Evolutionary conservation across 2,329 filamentous ascomycete species (phyloP).

Genomic region (Geoglossum cookeanum): DNA sequence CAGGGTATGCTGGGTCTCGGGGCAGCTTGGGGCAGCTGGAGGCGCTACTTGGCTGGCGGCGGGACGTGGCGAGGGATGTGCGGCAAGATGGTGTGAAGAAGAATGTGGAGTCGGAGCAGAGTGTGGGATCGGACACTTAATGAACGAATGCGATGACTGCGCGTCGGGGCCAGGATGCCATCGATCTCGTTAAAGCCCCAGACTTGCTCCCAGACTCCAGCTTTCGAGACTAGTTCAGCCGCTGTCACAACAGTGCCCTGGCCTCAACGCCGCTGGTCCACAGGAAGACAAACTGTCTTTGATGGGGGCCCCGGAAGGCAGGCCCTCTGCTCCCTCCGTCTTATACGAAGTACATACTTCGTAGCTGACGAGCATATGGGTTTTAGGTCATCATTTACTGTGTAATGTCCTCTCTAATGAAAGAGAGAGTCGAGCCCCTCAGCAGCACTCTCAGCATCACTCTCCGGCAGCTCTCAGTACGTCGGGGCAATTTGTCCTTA

Average conservation of each 20-base stretch:
- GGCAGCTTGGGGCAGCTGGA: neutral
- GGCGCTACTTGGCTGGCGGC: conserved; percentile 2
- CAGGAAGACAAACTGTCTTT: neutral
- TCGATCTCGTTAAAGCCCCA: neutral
- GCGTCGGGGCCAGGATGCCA: neutral
- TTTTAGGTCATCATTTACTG: neutral
- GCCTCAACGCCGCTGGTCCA: neutral
- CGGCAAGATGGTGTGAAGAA: conserved; percentile 3
- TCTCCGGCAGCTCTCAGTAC: too few species aligned
- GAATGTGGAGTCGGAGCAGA: conserved; percentile 2
- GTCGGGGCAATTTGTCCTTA: too few species aligned
- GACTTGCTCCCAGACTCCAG: neutral
- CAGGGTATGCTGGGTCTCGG: neutral
- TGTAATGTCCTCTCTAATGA: too few species aligned
- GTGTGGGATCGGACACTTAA: conserved; percentile 1
- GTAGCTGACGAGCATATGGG: neutral
- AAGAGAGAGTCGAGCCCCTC: too few species aligned
- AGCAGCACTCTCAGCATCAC: too few species aligned
- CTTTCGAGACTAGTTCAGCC: neutral
- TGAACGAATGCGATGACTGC: conserved; percentile 1
- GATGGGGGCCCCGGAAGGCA: neutral
- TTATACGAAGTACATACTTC: neutral
- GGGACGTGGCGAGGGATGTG: conserved; percentile 2
- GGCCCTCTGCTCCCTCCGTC: neutral
- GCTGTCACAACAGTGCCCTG: neutral